These are phyloP conservation scores for Fusarium fujikuroi DNA, from an alignment of 2,329 filamentous ascomycete genomes.

Conservation along the genomic window DNA sequence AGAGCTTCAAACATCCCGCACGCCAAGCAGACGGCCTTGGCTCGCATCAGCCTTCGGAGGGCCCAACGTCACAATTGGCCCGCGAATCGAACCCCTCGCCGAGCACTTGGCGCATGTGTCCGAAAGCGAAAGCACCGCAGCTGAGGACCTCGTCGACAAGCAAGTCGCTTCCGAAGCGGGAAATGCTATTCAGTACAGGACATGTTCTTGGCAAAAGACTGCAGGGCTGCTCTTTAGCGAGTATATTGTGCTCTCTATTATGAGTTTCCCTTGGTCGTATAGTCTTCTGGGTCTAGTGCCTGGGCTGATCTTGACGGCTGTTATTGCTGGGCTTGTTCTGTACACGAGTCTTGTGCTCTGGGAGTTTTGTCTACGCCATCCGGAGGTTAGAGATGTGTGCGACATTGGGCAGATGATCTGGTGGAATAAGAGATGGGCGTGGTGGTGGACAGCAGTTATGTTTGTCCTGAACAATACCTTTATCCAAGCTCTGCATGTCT, in stretches of 20 bases:
- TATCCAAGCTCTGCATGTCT: conserved; percentile 82
- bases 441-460: conserved; percentile 79
- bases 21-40: conserved; percentile 36
- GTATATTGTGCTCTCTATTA: conserved; percentile 90
- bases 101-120: conserved; percentile 48
- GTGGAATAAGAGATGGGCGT: conserved; percentile 79
- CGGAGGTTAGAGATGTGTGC: conserved; percentile 89
- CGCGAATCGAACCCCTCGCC: conserved; percentile 61
- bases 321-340: conserved; percentile 79
- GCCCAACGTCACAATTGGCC: conserved; percentile 56
- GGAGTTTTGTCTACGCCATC: conserved; percentile 90
- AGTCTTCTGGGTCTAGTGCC: conserved; percentile 86
- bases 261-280: conserved; percentile 96
- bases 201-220: conserved; percentile 95
- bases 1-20: conserved; percentile 10
- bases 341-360: conserved; percentile 75
- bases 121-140: conserved; percentile 54
- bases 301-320: conserved; percentile 80
- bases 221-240: conserved; percentile 90
- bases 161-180: conserved; percentile 81
- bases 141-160: conserved; percentile 60
- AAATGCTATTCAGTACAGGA: conserved; percentile 87
- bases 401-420: conserved; percentile 94
- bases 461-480: conserved; percentile 95
- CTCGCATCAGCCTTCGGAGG: conserved; percentile 53